Percentiles rank a stretch among this genome's conserved stretches.
These are phyloP conservation scores for Trichosanthes cucumerina DNA, from an alignment of 306 rosid genomes.

Conservation along the genomic window DNA sequence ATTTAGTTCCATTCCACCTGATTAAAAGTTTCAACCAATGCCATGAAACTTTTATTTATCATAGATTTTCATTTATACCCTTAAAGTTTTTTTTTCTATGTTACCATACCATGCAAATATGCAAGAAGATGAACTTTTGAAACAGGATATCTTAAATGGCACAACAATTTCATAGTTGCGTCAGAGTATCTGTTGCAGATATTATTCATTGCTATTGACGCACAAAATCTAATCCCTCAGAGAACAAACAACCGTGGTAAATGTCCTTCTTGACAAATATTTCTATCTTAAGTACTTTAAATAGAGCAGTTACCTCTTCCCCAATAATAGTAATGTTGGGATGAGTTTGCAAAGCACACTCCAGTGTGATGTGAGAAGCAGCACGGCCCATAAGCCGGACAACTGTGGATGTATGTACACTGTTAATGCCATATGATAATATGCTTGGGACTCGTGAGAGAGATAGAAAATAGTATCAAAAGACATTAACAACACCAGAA, in stretches of 20 bases:
- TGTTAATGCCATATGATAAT: not conserved
- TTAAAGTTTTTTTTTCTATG: not conserved
- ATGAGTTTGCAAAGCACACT: slow-evolving; percentile 98
- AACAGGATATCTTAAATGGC: not conserved
- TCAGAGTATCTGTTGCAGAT: not conserved
- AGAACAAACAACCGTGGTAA: not conserved
- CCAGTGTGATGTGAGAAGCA: slow-evolving; percentile 97
- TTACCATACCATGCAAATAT: not conserved
- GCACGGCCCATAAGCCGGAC: slow-evolving; percentile 99
- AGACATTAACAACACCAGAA: not conserved
- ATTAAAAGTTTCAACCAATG: not conserved
- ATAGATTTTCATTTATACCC: not conserved
- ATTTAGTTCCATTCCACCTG: not conserved
- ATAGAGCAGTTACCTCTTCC: slow-evolving; percentile 61
- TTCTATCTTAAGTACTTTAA: not conserved
- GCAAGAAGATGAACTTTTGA: not conserved
- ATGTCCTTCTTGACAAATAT: not conserved
- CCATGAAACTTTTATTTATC: not conserved
- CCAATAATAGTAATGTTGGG: slow-evolving; percentile 94
- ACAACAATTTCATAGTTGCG: not conserved
- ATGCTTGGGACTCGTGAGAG: not conserved
- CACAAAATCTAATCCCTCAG: not conserved
- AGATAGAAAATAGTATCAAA: not conserved
- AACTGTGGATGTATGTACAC: slow-evolving; percentile 33
- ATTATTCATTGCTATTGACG: not conserved